These are phyloP conservation scores for Fomes fomentarius DNA, from an alignment of 1,284 basidiomycete species.

Conservation along the genomic window DNA sequence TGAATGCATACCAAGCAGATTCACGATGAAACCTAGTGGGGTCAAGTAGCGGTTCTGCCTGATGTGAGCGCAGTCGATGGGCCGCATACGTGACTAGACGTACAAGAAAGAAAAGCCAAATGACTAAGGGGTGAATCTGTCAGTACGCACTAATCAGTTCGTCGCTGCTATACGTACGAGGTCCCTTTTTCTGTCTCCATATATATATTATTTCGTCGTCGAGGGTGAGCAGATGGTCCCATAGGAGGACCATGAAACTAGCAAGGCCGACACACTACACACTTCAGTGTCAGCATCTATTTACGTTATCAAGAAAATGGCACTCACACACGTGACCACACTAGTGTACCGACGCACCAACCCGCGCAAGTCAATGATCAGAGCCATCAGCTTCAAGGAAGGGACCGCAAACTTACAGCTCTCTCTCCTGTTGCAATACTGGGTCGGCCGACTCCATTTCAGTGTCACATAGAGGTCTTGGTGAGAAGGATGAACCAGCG, in stretches of 20 bases:
- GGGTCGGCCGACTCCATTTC: neutral
- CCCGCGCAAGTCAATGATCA: no score
- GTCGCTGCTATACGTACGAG: slow-evolving; percentile 35
- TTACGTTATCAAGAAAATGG: neutral
- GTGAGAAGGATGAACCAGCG: no score
- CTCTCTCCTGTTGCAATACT: neutral
- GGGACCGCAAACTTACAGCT: neutral
- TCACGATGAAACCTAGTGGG: slow-evolving; percentile 52
- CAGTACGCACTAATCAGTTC: neutral
- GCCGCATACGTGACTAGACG: slow-evolving; percentile 15
- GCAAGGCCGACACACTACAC: slow-evolving; percentile 51
- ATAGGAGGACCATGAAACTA: slow-evolving; percentile 48
- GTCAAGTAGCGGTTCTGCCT: slow-evolving; percentile 53
- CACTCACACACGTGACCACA: slow-evolving; percentile 17
- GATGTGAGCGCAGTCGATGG: neutral
- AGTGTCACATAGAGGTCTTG: no score
- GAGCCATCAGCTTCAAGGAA: no score
- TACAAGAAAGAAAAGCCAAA: slow-evolving; percentile 52
- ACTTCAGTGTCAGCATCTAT: neutral
- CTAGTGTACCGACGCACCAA: no score
- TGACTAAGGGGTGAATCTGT: slow-evolving; percentile 34
- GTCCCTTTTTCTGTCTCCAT: slow-evolving; percentile 52
- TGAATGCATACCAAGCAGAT: slow-evolving; percentile 44
- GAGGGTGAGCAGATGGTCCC: slow-evolving; percentile 54
- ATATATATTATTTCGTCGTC: slow-evolving; percentile 52